Conservation (phyloP, 2,329 filamentous ascomycete genomes). For the Colletotrichum agaves region DNA sequence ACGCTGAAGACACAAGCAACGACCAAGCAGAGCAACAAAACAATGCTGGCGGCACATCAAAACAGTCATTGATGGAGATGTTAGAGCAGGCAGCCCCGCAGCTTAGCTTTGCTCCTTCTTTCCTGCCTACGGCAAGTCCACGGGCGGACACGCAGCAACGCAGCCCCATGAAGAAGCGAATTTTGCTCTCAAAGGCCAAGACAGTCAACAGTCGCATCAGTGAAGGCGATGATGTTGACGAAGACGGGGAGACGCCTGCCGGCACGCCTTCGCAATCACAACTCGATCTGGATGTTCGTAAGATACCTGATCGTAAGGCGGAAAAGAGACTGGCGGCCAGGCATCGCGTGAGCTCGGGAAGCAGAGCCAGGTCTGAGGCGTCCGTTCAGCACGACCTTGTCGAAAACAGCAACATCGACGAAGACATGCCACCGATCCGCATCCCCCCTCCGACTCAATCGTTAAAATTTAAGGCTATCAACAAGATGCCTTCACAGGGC, state of each 20-base stretch:
- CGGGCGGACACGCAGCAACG: neutral
- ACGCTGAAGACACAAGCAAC: neutral
- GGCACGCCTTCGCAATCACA: slow-evolving; percentile 8
- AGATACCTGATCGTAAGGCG: slow-evolving; percentile 27
- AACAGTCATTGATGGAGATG: neutral
- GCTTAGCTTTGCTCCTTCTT: neutral
- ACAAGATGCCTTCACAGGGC: neutral
- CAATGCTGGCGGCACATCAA: neutral
- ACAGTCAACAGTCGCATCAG: slow-evolving; percentile 15
- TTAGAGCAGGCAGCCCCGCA: neutral
- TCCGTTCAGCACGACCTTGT: slow-evolving; percentile 27
- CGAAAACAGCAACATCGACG: slow-evolving; percentile 29
- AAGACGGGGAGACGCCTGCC: neutral
- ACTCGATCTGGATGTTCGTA: slow-evolving; percentile 4
- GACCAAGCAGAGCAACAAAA: neutral
- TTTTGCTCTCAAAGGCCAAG: slow-evolving; percentile 22
- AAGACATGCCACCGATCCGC: slow-evolving; percentile 32
- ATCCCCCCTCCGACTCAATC: slow-evolving; percentile 23
- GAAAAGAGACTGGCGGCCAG: slow-evolving; percentile 24
- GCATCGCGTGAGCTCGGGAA: slow-evolving; percentile 20
- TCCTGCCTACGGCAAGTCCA: neutral
- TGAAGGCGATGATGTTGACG: slow-evolving; percentile 17
- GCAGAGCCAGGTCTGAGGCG: neutral
- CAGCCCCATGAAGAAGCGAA: slow-evolving; percentile 29
- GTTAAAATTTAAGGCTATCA: neutral